Percentiles rank a stretch among this genome's conserved stretches.
Evolutionary conservation across 202 grass and related monocot species (phyloP).

Genomic region (Brachypodium distachyon): DNA sequence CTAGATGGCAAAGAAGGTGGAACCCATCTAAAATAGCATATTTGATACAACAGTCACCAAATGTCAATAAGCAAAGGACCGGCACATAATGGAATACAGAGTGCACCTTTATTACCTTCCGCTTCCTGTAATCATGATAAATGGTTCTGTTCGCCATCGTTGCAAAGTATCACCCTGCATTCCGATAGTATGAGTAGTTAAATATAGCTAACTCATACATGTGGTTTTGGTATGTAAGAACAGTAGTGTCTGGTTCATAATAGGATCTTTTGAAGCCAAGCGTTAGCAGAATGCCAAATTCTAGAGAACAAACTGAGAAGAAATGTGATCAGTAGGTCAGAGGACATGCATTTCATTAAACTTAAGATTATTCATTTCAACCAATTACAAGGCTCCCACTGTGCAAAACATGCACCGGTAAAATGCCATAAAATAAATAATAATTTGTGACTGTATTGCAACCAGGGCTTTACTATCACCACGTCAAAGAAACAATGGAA

Average conservation of each 20-base stretch:
- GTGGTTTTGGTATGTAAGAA: conserved; percentile 1
- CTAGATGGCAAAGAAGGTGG: conserved; percentile 64
- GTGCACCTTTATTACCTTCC: conserved; percentile 51
- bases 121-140: conserved; percentile 98
- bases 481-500: neutral
- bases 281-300: neutral
- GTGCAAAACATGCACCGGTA: neutral
- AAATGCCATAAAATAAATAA: neutral
- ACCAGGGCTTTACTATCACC: neutral
- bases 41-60: conserved; percentile 9
- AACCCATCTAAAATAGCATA: conserved; percentile 60
- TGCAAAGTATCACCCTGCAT: conserved; percentile 94
- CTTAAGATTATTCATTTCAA: neutral
- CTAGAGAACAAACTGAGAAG: neutral
- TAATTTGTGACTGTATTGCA: neutral
- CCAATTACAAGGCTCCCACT: neutral
- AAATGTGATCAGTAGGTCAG: neutral
- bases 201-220: neutral
- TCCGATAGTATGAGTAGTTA: conserved; percentile 20
- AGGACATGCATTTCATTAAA: conserved; percentile 1
- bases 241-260: neutral
- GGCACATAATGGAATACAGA: conserved; percentile 12
- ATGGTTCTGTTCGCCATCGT: conserved; percentile 93
- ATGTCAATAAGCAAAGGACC: neutral
- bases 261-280: neutral